phyloP scores from a whole-genome alignment of 2,329 filamentous ascomycete genomes.

The Alternaria novae-zelandiae region DNA sequence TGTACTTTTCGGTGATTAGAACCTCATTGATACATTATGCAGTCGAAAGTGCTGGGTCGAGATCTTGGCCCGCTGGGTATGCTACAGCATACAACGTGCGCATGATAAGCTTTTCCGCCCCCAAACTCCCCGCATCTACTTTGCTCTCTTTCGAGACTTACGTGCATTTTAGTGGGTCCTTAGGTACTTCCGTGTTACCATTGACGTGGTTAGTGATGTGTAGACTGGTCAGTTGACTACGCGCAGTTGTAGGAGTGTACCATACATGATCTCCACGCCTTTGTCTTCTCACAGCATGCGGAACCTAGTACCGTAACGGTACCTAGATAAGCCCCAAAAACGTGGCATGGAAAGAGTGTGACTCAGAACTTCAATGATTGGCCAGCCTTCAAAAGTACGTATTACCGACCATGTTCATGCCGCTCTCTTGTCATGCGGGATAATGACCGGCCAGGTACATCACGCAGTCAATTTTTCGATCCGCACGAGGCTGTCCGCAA shows the following conservation, averaged over 20 bases:
- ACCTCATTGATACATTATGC: background rate
- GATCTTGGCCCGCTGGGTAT: background rate
- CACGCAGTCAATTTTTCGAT: conserved; percentile 1
- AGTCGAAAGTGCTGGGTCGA: background rate
- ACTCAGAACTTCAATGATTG: background rate
- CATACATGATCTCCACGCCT: background rate
- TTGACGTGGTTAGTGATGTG: background rate
- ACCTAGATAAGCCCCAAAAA: background rate
- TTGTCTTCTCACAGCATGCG: background rate
- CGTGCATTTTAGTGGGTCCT: conserved; percentile 2
- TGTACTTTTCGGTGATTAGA: background rate
- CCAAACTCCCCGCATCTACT: conserved; percentile 21
- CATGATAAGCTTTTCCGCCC: conserved; percentile 22
- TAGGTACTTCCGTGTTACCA: background rate
- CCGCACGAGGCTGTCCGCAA: conserved; percentile 10
- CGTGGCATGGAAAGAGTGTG: background rate
- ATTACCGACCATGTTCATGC: background rate
- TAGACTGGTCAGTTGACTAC: background rate
- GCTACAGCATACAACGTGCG: conserved; percentile 10
- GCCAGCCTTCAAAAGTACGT: background rate
- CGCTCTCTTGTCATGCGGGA: background rate
- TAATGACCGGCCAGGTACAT: background rate
- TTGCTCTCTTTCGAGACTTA: conserved; percentile 10
- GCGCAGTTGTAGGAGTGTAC: background rate
- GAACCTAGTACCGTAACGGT: background rate